Conservation (phyloP, 169 alveolate species). For the Eimeria sp. region DNA sequence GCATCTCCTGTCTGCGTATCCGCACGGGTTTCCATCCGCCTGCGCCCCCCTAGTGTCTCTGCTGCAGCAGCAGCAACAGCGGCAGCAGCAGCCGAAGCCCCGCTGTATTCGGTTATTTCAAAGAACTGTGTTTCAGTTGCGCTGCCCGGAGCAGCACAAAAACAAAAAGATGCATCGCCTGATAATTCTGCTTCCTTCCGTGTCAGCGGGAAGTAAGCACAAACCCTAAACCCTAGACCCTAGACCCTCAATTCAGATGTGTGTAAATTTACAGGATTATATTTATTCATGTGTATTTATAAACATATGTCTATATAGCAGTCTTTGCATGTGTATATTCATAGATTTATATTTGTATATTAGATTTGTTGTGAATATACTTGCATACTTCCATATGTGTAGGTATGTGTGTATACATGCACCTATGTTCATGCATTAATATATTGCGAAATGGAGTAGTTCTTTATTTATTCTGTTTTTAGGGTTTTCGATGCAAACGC, state of each 20-base stretch:
- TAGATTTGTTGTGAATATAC: not conserved
- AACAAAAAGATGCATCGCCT: not conserved
- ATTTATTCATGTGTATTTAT: not conserved
- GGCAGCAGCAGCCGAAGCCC: not conserved
- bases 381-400: not conserved
- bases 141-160: not conserved
- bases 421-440: not conserved
- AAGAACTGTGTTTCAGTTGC: not conserved
- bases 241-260: not conserved
- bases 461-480: not conserved
- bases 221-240: not conserved
- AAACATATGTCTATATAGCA: no score
- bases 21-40: not conserved
- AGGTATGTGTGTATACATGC: not conserved
- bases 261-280: not conserved
- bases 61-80: slow-evolving; percentile 17
- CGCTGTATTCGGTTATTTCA: not conserved
- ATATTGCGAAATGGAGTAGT: no score
- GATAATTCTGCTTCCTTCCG: not conserved
- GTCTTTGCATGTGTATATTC: no score
- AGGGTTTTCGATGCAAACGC: slow-evolving; percentile 67
- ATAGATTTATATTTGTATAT: not conserved
- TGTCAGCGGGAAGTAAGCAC: not conserved
- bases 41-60: slow-evolving; percentile 18
- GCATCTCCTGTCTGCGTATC: not conserved